Base-by-base conservation (phyloP, 202 grass and related monocot genomes). In the Cymbopogon flexuosus region DNA sequence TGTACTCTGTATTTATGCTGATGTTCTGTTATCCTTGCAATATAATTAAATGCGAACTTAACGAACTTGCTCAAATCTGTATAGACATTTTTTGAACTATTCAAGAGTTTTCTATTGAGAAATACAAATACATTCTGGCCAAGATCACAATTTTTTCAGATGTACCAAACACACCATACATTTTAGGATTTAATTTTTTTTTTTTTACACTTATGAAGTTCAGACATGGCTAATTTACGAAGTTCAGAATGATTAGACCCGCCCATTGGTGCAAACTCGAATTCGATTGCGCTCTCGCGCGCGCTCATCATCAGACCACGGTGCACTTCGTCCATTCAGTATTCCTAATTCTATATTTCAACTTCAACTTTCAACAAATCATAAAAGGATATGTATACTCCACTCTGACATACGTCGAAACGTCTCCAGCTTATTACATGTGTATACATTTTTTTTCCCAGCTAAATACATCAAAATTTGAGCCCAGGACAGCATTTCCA, bases 361-460 rank as follows among this genome's bases (percentile, higher is more conserved):
- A 12, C 67, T 27, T 31, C 22, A 61, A 61, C 23, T 30, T 13
- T 56, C 61, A 76, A 58, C n/a, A 16, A 5, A 58, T 8, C 65
- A 58, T 2, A 80, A 74, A 68, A 77, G 52, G 70, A 62, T 22
- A 57, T 22, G 22, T 56, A 35, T 56, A 35, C 6, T 29, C 18
- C 62, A 23, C 36, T 19, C 12, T 14, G 22, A 33, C 3, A 66
- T 42, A n/a, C 14, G 18, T 61, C 46, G 11, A 78, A 29, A 33
- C 6, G 52, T 41, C 45, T 43, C 24, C 22, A 34, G 43, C 33
- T 76, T n/a, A 83, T 66, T 78, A 59, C 65, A 72, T 36, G 33
- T 65, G 68, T 37, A 42, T 64, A 47, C 63, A 76, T 16, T 43
- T 62, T 43, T 62, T 77, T 62, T 63, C 76, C 36, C 45, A 81